Conservation (phyloP, 2,329 filamentous ascomycete species). For the Colletotrichum theobromicola region DNA sequence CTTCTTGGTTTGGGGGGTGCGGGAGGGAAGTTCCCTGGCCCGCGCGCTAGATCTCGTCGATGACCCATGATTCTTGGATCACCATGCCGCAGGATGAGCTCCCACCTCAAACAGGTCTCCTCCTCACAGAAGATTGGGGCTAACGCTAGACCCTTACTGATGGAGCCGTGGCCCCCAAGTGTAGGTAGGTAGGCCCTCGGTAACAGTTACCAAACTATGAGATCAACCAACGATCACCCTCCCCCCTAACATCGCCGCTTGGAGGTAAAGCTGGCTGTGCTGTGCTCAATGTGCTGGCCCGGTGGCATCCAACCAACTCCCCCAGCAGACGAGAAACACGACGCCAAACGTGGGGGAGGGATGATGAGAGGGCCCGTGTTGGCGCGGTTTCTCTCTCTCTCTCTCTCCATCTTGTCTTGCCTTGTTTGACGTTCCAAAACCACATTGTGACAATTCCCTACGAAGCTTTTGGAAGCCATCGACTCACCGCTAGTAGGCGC, state of each 20-base stretch:
- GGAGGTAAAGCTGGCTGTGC: neutral
- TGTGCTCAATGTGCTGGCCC: neutral
- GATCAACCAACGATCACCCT: neutral
- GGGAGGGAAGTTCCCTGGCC: neutral
- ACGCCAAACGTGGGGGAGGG: neutral
- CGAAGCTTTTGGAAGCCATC: neutral
- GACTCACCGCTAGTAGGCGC: neutral
- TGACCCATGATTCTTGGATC: neutral
- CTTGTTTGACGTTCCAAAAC: neutral
- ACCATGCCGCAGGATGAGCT: too few relatives aligned
- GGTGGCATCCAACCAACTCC: neutral
- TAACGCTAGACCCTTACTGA: neutral
- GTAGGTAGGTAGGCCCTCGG: neutral
- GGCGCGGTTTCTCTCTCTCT: neutral
- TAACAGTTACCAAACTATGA: neutral
- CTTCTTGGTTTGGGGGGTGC: neutral
- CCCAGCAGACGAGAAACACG: neutral
- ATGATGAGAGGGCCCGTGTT: neutral
- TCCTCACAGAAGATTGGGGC: neutral
- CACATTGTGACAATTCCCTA: neutral
- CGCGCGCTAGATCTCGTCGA: too few relatives aligned
- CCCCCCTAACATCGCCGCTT: too few relatives aligned
- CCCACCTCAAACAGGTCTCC: neutral
- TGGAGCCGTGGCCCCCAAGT: neutral
- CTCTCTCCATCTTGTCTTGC: neutral